Evolutionary conservation across 2,329 filamentous ascomycete species (phyloP), one percentile per base, ranked within the genome.

Genomic region (Xylaria sp.): DNA sequence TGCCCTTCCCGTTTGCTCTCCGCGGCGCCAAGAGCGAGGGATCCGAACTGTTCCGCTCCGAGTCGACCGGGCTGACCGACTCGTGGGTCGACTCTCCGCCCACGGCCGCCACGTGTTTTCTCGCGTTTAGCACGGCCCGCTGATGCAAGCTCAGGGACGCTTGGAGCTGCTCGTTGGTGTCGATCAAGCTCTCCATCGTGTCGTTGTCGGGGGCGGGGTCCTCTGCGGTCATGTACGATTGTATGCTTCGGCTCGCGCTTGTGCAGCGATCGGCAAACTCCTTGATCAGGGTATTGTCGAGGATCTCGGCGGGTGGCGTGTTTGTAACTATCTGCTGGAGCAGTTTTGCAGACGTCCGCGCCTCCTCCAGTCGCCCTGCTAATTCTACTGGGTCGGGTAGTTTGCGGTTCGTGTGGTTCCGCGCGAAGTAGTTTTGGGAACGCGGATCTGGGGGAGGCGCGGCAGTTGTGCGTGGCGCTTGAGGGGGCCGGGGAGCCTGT

Each of bases 251-350:
- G 48, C 90, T 88, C 4, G 93, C 93, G 50, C 85, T 83, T 59
- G 88, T 85, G 69, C 93, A 97, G 20, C 94, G 87, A 63, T 94
- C 88, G 44, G 88, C 85, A 69, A 99, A 97, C 74, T 99, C 94
- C 69, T 88, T 89, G 70, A 97, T 87, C 48, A 99, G 80, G n/a
- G 97, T 93, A 67, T 95, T 93, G 49, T 79, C 73, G 18, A 92
- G 79, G 20, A 97, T 77, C 68, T 96, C 92, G 13, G 81, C 75
- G 0, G 88, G 80, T 0, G 91, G 85, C 0, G 92, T 96, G 52
- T 90, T 92, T 72, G 93, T 90, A 17, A 96, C 86, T 6, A 97
- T 87, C 72, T 99, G 93, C 48, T 91, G 83, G n/a, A 99, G 84
- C 4, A 99, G 84, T 71, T 92, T 93, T 6, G 93, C 92, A 2